These are phyloP conservation scores for Neurospora tetrasperma DNA, from an alignment of 495 filamentous ascomycete genomes.

Conservation along the genomic window DNA sequence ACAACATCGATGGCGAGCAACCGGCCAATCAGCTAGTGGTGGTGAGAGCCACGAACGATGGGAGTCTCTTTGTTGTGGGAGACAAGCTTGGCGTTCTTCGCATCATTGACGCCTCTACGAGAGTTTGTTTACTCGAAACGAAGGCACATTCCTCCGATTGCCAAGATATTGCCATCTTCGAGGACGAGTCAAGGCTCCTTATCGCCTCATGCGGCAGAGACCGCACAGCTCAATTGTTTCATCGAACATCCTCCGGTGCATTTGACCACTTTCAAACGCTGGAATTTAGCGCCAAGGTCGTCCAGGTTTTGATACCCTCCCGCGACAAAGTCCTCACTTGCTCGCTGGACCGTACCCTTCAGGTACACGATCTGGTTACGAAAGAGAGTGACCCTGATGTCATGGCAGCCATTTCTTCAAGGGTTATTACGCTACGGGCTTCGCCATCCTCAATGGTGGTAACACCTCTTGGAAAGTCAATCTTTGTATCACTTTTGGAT, in stretches of 20 bases:
- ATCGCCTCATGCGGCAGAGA: conserved; percentile 78
- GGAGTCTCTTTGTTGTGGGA: conserved; percentile 61
- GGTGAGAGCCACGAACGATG: conserved; percentile 48
- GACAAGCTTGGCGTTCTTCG: conserved; percentile 77
- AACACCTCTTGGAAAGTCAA: conserved; percentile 49
- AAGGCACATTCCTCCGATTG: conserved; percentile 85
- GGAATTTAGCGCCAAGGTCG: conserved; percentile 38
- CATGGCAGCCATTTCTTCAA: conserved; percentile 64
- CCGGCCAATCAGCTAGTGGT: conserved; percentile 66
- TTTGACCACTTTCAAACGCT: conserved; percentile 43
- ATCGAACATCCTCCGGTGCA: conserved; percentile 36
- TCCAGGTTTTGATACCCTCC: conserved; percentile 36
- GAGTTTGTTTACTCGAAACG: conserved; percentile 48
- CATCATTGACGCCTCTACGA: conserved; percentile 38
- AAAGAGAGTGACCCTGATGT: conserved; percentile 57
- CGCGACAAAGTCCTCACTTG: conserved; percentile 65
- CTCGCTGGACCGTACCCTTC: conserved; percentile 77
- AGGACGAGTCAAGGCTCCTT: conserved; percentile 43
- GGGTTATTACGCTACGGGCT: conserved; percentile 70
- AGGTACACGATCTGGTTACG: conserved; percentile 66
- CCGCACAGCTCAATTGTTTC: conserved; percentile 81
- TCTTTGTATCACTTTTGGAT: conserved; percentile 71
- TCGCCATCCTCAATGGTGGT: conserved; percentile 76
- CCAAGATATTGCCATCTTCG: conserved; percentile 63
- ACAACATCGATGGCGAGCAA: conserved; percentile 42